phyloP scores from a whole-genome alignment of 495 filamentous ascomycete genomes.

The Hypomontagnella monticulosa region DNA sequence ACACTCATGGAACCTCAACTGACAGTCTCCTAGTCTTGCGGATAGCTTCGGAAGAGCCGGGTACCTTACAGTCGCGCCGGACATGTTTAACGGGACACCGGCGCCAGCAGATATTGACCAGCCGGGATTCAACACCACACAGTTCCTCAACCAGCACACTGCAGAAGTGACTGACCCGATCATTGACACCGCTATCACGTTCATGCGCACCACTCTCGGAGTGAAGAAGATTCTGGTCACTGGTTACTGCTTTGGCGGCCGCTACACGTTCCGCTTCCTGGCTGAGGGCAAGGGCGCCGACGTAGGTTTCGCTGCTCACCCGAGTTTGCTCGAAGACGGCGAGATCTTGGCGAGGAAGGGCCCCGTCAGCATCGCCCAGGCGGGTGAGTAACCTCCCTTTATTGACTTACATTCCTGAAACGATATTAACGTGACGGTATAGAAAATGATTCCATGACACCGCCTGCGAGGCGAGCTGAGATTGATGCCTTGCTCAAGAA shows the following conservation, averaged over 20 bases:
- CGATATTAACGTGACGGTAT: slow-evolving; percentile 14
- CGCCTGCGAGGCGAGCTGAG: slow-evolving; percentile 65
- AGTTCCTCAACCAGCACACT: slow-evolving; percentile 65
- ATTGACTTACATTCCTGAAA: neutral
- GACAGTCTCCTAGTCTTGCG: slow-evolving; percentile 59
- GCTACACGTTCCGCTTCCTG: slow-evolving; percentile 54
- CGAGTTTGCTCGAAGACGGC: slow-evolving; percentile 68
- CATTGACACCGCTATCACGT: slow-evolving; percentile 67
- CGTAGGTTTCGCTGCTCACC: slow-evolving; percentile 75
- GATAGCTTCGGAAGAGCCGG: slow-evolving; percentile 81
- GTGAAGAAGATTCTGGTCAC: slow-evolving; percentile 70
- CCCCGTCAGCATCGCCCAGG: slow-evolving; percentile 74
- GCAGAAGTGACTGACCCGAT: slow-evolving; percentile 69
- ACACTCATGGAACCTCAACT: neutral
- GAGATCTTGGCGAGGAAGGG: slow-evolving; percentile 71
- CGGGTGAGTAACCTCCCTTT: slow-evolving; percentile 56
- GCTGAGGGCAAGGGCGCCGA: slow-evolving; percentile 60
- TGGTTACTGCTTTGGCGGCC: slow-evolving; percentile 71
- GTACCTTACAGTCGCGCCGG: slow-evolving; percentile 77
- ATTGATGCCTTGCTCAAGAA: slow-evolving; percentile 52
- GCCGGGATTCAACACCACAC: slow-evolving; percentile 62
- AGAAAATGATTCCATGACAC: slow-evolving; percentile 73
- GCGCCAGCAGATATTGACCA: slow-evolving; percentile 59
- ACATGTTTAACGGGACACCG: slow-evolving; percentile 73
- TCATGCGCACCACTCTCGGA: slow-evolving; percentile 64